A percentile compares a stretch with the other conserved stretches of the same genome.
Conservation (phyloP, 116 monocot genomes). For the Phalaenopsis hybrid region DNA sequence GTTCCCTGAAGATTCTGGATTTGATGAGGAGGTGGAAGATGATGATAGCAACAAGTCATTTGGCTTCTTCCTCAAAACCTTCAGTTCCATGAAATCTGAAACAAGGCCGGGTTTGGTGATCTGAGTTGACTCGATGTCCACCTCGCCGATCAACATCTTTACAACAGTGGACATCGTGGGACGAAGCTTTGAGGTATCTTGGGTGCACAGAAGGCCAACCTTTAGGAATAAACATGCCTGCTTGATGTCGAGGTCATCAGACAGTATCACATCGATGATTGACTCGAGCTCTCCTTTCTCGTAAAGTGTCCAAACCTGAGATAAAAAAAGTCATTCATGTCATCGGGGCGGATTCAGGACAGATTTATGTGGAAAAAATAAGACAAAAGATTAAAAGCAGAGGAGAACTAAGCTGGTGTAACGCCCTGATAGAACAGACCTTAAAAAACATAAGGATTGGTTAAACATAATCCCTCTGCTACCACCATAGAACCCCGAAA, state of each 20-base stretch:
- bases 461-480: too few relatives aligned
- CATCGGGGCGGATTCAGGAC: neutral
- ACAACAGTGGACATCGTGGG: constrained; percentile 31
- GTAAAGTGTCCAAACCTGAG: constrained; percentile 35
- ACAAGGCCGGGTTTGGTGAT: constrained; percentile 45
- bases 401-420: too few relatives aligned
- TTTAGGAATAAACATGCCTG: constrained; percentile 41
- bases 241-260: constrained; percentile 31
- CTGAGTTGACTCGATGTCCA: constrained; percentile 10
- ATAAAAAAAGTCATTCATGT: neutral
- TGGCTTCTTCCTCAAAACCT: constrained; percentile 10
- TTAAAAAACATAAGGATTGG: too few relatives aligned
- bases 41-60: constrained; percentile 1
- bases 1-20: neutral
- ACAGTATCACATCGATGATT: constrained; percentile 30
- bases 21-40: constrained; percentile 11
- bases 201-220: constrained; percentile 50
- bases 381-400: too few relatives aligned
- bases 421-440: too few relatives aligned
- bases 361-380: too few relatives aligned
- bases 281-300: constrained; percentile 18
- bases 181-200: constrained; percentile 34
- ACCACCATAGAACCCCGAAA: too few relatives aligned
- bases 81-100: constrained; percentile 33
- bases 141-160: constrained; percentile 29